Conservation (phyloP, 2,329 filamentous ascomycete genomes). For the Fusarium verrucosum region DNA sequence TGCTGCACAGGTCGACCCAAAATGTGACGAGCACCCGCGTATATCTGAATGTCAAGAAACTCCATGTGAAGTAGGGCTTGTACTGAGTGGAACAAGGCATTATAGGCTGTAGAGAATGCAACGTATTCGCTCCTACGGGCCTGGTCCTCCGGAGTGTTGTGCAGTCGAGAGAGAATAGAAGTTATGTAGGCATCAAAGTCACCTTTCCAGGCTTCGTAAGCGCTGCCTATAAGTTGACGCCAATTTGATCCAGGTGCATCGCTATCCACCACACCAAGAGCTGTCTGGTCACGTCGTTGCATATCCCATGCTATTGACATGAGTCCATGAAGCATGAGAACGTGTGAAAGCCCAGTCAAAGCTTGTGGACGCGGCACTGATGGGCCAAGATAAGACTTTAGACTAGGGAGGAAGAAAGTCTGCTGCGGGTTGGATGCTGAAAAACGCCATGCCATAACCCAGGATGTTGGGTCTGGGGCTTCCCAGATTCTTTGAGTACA, state of each 20-base stretch:
- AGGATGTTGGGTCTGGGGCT: constrained; percentile 61
- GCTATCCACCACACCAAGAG: constrained; percentile 50
- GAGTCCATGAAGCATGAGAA: constrained; percentile 66
- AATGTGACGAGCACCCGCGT: neutral
- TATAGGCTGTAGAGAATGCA: constrained; percentile 1
- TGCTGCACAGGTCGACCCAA: constrained; percentile 1
- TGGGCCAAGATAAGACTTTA: constrained; percentile 1
- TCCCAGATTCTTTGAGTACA: constrained; percentile 67
- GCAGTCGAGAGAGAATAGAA: neutral
- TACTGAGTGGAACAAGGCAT: neutral
- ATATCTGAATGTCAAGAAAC: constrained; percentile 1
- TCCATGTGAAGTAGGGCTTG: constrained; percentile 7
- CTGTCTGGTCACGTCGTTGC: constrained; percentile 68
- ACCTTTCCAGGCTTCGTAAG: neutral
- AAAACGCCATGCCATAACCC: constrained; percentile 50
- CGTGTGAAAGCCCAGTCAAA: constrained; percentile 56
- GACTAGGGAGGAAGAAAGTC: neutral
- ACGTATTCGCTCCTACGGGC: neutral
- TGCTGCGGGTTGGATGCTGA: neutral
- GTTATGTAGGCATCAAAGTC: neutral
- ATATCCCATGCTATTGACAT: constrained; percentile 72
- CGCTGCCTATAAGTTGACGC: neutral
- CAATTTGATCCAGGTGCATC: neutral
- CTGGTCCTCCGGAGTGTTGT: neutral
- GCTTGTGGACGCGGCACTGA: neutral